These are phyloP conservation scores for Alternaria brassicicola DNA, from an alignment of 2,329 filamentous ascomycete species.

Conservation along the genomic window DNA sequence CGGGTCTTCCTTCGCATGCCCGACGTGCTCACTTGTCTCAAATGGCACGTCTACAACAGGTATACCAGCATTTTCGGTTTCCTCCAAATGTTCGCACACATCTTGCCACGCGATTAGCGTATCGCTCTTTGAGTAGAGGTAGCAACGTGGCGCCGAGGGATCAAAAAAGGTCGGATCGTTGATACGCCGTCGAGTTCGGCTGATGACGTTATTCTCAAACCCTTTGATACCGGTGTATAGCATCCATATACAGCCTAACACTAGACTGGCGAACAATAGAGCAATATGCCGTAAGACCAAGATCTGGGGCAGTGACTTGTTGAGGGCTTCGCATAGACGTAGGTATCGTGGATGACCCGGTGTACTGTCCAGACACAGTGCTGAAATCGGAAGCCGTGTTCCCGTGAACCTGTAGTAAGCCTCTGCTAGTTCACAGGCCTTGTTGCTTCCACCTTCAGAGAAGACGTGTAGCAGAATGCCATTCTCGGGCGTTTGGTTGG, in stretches of 20 bases:
- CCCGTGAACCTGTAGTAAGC: constrained; percentile 25
- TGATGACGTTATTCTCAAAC: constrained; percentile 29
- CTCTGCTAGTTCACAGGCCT: constrained; percentile 33
- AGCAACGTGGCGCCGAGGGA: constrained; percentile 53
- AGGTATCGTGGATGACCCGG: constrained; percentile 33
- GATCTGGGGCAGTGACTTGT: constrained; percentile 27
- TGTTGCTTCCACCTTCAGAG: constrained; percentile 40
- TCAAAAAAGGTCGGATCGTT: constrained; percentile 25
- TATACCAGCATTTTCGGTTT: constrained; percentile 55
- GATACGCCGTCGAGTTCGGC: constrained; percentile 20
- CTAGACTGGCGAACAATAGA: constrained; percentile 16
- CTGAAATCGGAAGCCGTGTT: constrained; percentile 22
- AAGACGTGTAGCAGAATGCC: constrained; percentile 34
- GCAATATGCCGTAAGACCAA: constrained; percentile 24
- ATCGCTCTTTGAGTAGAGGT: constrained; percentile 64
- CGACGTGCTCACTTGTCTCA: constrained; percentile 63
- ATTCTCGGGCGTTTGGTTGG: neutral
- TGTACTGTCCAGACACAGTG: constrained; percentile 37
- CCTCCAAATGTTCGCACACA: constrained; percentile 58
- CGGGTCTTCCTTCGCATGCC: constrained; percentile 62
- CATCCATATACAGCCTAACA: constrained; percentile 26
- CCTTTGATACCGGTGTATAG: constrained; percentile 26
- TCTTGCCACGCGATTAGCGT: constrained; percentile 61
- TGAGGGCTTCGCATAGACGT: constrained; percentile 30
- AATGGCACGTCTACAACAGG: constrained; percentile 58